A percentile compares a stretch with the other conserved stretches of the same genome.
Evolutionary conservation across 805 yeast species (phyloP).

Genomic region (Phaffomyces thermotolerans): DNA sequence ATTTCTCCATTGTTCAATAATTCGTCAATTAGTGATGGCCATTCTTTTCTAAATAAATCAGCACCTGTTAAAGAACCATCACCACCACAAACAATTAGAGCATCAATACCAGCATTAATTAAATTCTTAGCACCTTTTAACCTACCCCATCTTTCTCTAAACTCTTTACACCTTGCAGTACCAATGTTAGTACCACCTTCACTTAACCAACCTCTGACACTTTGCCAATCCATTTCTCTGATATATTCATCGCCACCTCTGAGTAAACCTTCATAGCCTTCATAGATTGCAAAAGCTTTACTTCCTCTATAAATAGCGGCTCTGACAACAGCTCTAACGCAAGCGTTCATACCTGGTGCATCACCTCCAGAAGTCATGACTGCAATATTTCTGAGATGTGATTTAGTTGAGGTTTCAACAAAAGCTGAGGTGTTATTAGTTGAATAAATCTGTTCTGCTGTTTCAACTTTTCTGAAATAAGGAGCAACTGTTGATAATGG

Average conservation of each 20-base stretch:
- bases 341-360: conserved; percentile 97
- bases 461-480: conserved; percentile 5
- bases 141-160: conserved; percentile 61
- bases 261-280: conserved; percentile 92
- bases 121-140: conserved; percentile 56
- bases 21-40: conserved; percentile 66
- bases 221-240: conserved; percentile 62
- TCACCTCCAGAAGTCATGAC: conserved; percentile 99
- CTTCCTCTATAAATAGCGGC: conserved; percentile 83
- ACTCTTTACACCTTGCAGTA: conserved; percentile 66
- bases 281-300: conserved; percentile 83
- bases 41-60: conserved; percentile 65
- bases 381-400: conserved; percentile 50
- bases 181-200: conserved; percentile 76
- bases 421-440: conserved; percentile 16
- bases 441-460: background rate
- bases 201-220: conserved; percentile 62
- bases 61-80: conserved; percentile 83
- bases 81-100: conserved; percentile 75
- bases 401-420: background rate
- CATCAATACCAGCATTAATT: conserved; percentile 68
- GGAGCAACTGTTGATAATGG: conserved; percentile 48
- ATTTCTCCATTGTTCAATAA: conserved; percentile 39
- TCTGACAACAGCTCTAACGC: conserved; percentile 89
- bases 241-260: conserved; percentile 65